Conservation (phyloP, 345 rosid genomes). For the Eucalyptus victrix region DNA sequence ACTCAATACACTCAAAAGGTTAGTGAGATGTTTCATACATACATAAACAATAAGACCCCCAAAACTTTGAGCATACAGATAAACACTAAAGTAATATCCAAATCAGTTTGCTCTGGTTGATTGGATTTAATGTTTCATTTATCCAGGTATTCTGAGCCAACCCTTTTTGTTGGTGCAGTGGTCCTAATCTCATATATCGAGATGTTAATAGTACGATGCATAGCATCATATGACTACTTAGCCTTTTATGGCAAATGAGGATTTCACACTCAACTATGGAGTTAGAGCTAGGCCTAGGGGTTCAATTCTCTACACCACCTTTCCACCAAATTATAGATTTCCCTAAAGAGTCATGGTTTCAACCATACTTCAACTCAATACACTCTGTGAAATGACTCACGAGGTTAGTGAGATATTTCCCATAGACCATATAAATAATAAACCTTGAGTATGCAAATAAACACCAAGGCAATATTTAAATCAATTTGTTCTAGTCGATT, state of each 20-base stretch:
- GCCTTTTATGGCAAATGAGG: rapidly evolving
- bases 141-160: rapidly evolving
- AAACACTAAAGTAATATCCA: neutral
- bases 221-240: no score
- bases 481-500: neutral
- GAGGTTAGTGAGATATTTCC: neutral
- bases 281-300: no score
- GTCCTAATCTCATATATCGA: neutral
- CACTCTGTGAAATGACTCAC: no score
- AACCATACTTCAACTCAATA: no score
- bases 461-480: neutral
- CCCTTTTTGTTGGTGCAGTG: neutral
- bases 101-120: neutral
- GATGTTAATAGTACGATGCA: no score
- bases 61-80: neutral
- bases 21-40: neutral
- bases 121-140: neutral
- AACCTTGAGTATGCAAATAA: neutral
- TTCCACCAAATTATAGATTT: no score
- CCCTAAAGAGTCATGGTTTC: no score
- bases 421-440: neutral
- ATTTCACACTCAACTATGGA: no score
- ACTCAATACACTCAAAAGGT: no score
- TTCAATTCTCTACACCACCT: no score
- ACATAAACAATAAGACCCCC: neutral